Evolutionary conservation across 164 flowering plant genomes (phyloP), one percentile per base, ranked within the genome.

Genomic region (Vitis rotundifolia): DNA sequence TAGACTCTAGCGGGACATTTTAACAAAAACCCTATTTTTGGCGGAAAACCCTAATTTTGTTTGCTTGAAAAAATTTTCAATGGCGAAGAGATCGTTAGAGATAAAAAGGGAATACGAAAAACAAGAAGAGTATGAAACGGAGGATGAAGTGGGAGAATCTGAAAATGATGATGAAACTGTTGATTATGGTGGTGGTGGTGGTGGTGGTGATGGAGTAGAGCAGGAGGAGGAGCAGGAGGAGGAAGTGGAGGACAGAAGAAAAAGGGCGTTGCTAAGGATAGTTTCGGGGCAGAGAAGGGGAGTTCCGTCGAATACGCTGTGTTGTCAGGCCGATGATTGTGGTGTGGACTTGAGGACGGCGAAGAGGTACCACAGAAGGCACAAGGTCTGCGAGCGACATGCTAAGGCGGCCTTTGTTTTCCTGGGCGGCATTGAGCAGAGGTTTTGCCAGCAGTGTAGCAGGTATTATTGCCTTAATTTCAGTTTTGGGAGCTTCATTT

Each of bases 391-490:
- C 31, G 71, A 56, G 59, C 37, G 55, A 1, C 78, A 75, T 48
- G 54, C 74, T 1, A 75, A 75, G 63, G 49, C 78, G 0, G 49
- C 67, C 47, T 55, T 66, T 3, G 77, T 75, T 61, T 13, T 54
- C 52, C 67, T 75, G 1, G 29, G 13, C 3, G 73, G 78, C 37
- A 7, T 70, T 54, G 59, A 63, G 4, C 71, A 71, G 68, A 71
- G 78, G 68, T 75, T 61, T 62, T 75, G 78, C 64, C 78, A 75
- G 60, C 78, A 75, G 37, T 75, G 77, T 56, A 75, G 77, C 77
- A 69, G 72, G 77, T 75, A 64, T 59, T 11, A 14, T 66, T 26
- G 16, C 18, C 59, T 29, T 9, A n/a, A 9, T 11, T 67, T 44
- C 12, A 37, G 44, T 37, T 37, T 37, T 37, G 44, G 7, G 44